Conservation (phyloP, 2,329 filamentous ascomycete species). For the Dactylellina cionopaga region DNA sequence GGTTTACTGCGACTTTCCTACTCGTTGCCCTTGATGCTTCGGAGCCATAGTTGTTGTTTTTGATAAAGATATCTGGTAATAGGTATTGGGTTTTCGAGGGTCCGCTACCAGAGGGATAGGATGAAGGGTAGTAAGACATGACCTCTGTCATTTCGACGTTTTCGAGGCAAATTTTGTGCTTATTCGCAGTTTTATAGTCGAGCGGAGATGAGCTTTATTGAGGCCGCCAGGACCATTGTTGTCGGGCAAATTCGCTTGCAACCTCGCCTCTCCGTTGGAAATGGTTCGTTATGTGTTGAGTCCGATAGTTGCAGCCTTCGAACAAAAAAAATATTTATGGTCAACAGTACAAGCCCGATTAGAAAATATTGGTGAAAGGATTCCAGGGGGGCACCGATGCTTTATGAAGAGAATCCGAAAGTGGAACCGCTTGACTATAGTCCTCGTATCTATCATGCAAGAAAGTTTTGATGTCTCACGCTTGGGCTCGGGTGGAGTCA, state of each 20-base stretch:
- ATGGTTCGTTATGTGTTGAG: conserved; percentile 21
- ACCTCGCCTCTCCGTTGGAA: neutral
- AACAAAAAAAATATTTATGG: neutral
- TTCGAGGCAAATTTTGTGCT: neutral
- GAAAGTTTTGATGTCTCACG: conserved; percentile 41
- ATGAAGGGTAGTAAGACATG: conserved; percentile 44
- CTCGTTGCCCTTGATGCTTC: conserved; percentile 14
- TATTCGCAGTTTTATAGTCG: neutral
- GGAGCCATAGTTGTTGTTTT: neutral
- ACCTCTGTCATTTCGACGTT: conserved; percentile 34
- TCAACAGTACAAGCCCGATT: neutral
- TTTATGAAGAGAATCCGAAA: conserved; percentile 27
- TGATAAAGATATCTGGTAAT: conserved; percentile 25
- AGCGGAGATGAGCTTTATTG: no score
- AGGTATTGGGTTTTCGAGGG: conserved; percentile 26
- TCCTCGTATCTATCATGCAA: conserved; percentile 38
- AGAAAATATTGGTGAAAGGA: conserved; percentile 4
- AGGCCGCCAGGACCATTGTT: neutral
- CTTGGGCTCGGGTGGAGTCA: conserved; percentile 18
- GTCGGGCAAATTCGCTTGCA: neutral
- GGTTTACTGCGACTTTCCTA: conserved; percentile 44
- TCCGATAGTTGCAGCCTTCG: neutral
- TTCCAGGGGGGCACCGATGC: conserved; percentile 17
- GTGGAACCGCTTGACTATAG: conserved; percentile 1
- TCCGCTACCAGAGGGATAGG: conserved; percentile 24